These are phyloP conservation scores for Penstemon barbatus DNA, from an alignment of 257 asterid species.

Conservation along the genomic window DNA sequence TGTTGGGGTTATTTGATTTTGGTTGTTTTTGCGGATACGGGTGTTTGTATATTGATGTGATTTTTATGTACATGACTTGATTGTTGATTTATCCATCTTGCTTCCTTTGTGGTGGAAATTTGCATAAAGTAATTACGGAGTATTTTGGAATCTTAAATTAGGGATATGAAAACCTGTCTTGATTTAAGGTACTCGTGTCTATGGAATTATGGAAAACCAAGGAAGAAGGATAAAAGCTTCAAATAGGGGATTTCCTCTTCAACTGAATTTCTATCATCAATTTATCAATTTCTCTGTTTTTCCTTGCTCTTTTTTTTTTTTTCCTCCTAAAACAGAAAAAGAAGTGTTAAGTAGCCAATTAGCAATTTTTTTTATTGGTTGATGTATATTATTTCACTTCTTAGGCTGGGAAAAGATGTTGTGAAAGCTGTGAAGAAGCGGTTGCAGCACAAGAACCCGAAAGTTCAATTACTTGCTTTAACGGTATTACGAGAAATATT, in stretches of 20 bases:
- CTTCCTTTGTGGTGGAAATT: neutral
- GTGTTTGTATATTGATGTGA: slow-evolving; percentile 1
- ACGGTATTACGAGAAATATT: slow-evolving; percentile 54
- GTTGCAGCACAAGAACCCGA: slow-evolving; percentile 92
- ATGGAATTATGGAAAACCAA: slow-evolving; percentile 13
- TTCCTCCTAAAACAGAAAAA: neutral
- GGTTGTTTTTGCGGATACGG: slow-evolving; percentile 2
- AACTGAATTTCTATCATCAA: slow-evolving; percentile 4
- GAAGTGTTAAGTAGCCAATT: slow-evolving; percentile 3
- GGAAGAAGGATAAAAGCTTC: slow-evolving; percentile 10
- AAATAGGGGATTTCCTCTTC: neutral
- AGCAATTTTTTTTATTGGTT: slow-evolving; percentile 19
- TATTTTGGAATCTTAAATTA: slow-evolving; percentile 21
- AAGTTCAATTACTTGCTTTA: slow-evolving; percentile 84
- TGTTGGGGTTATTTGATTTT: slow-evolving; percentile 18
- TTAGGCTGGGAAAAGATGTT: slow-evolving; percentile 78
- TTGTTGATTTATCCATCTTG: neutral
- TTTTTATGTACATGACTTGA: neutral
- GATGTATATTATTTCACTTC: slow-evolving; percentile 18
- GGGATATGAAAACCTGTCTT: slow-evolving; percentile 11
- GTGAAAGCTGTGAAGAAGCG: slow-evolving; percentile 87
- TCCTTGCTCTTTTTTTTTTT: neutral
- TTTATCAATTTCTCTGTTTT: too few relatives aligned
- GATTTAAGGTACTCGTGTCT: neutral
- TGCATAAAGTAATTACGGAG: neutral